Evolutionary conservation across 805 yeast genomes (phyloP), one percentile per base, ranked within the genome.

Genomic region (Candida parachauliodes): DNA sequence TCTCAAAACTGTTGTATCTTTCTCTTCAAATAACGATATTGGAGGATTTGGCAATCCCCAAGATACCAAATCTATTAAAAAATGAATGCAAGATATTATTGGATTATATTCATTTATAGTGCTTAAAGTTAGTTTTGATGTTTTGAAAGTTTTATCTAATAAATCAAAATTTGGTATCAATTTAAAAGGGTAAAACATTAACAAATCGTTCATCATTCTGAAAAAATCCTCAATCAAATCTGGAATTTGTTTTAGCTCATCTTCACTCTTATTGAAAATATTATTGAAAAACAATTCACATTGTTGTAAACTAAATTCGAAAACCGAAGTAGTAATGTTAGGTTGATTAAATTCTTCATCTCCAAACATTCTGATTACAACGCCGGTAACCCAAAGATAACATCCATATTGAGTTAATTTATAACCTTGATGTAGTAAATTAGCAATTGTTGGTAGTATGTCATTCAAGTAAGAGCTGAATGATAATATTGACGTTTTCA

Each of bases 21-120:
- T 62, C 15, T 71, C 76, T 19, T 69, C 71, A 37, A 75, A 71
- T 28, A 82, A 72, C 6, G 95, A 82, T 14, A 85, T 72, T 4
- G 96, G 96, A 2, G 96, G 88, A 8, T 75, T 67, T 19, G 74
- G 81, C 46, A 82, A 77, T 1, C 95, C 96, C 91, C 94, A 89
- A 5, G 88, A 76, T 16, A 85, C 60, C 24, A 88, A 68, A 56
- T 93, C 98, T 46, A 86, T 81, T 48, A 89, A 60, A 56, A 77
- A 88, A 52, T 87, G 88, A 40, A 89, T 62, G 14, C 82, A 76
- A 2, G 88, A 70, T 28, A 74, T 66, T 41, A 88, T 65, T 3
- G 95, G 82, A 43, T 84, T 93, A 42, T 70, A 72, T 52, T 87
- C 88, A 42, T 79, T 81, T 29, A 82, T 65, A 11, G 55, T 53